phyloP scores from a whole-genome alignment of 805 yeast species.

The Monosporozyma aquatica region DNA sequence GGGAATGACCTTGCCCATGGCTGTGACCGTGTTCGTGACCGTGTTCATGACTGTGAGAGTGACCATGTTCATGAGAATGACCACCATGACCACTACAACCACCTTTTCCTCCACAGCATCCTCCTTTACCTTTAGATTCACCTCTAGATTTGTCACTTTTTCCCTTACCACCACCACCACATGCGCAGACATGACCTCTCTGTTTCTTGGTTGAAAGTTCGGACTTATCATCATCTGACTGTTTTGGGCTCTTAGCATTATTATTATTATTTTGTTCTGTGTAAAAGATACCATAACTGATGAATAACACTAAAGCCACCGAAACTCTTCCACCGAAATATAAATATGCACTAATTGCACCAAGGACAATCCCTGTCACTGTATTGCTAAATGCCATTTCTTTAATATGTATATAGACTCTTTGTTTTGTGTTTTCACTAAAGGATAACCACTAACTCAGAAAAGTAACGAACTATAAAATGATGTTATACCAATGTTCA shows the following conservation, averaged over 20 bases:
- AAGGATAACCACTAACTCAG: too few species aligned
- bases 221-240: neutral
- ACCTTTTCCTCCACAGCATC: slow-evolving; percentile 9
- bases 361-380: neutral
- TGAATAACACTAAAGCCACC: slow-evolving; percentile 24
- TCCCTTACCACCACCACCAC: slow-evolving; percentile 18
- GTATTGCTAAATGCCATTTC: slow-evolving; percentile 1
- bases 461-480: too few species aligned
- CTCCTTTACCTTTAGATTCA: slow-evolving; percentile 11
- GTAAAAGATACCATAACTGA: slow-evolving; percentile 21
- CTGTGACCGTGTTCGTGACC: neutral
- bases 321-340: slow-evolving; percentile 33
- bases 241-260: neutral
- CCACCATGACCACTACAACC: slow-evolving; percentile 2
- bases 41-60: slow-evolving; percentile 1
- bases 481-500: too few species aligned
- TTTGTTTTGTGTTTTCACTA: too few species aligned
- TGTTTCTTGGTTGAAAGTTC: neutral
- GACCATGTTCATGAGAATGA: slow-evolving; percentile 2
- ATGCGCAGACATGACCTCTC: slow-evolving; percentile 4
- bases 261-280: slow-evolving; percentile 9
- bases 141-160: slow-evolving; percentile 7
- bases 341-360: neutral
- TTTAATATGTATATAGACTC: too few species aligned
- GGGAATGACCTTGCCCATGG: neutral